Base-by-base conservation (phyloP, 495 filamentous ascomycete genomes). In the Penicillium mononematosum region DNA sequence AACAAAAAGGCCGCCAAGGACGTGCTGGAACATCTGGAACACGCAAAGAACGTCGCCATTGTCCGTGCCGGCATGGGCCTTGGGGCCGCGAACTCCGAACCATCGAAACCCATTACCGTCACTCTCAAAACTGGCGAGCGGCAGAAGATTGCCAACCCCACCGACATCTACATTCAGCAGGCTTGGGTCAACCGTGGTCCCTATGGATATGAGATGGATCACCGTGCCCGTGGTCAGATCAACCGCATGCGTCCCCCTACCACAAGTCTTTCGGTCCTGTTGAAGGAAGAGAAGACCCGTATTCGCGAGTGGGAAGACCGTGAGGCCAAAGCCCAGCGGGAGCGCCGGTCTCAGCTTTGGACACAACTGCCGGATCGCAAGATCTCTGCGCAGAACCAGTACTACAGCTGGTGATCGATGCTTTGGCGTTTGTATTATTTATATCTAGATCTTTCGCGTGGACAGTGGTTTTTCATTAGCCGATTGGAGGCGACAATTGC, bases 231-330 rank as follows among this genome's bases (percentile, higher is more conserved):
- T 57, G 90, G 90, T 12, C 69, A 75, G 46, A 80, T 87, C 61
- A 75, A 88, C 66, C 61, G 74, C 3, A 70, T 91, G 68, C 75
- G 75, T 44, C 78, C 81, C 60, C 93, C 90, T 1, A 79, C 82
- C 53, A 89, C 94, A 27, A 88, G 81, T 55, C 82, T 97, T n/a
- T 84, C 87, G 0, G 71, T 98, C 17, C 62, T 96, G 5, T 75
- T 98, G 68, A 98, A 98, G 77, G 94, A 98, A 68, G 90, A 98
- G 70, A 85, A 85, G 69, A 97, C 94, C 1, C 78, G 90, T 31
- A 85, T 96, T 48, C 82, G 94, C 32, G 79, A 88, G 64, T 85
- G 86, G 68, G 73, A 88, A 55, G 91, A 96, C 65, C 80, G 85
- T 55, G 81, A 90, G 65, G 84, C 85, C 64, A 89, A 88, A 71